Base-by-base conservation (phyloP, 2,329 filamentous ascomycete species). In the Grosmannia penicillata region DNA sequence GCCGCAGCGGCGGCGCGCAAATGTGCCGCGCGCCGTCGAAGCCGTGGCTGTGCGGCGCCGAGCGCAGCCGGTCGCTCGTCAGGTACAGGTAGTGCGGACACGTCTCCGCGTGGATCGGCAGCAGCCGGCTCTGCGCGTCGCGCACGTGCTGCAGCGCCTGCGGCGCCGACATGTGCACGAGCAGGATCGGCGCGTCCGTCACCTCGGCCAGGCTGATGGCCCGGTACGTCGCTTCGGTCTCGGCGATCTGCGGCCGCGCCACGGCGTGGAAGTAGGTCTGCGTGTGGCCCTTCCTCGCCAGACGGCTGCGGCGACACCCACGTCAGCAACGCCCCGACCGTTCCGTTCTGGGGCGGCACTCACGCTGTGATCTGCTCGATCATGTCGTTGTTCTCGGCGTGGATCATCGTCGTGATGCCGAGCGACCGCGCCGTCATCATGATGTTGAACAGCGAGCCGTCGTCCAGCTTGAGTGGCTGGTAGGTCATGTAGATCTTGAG, bases 351-450 rank as follows among this genome's bases (percentile, higher is more conserved):
- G 17, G 8, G 22, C 6, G 21, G 14, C 6, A 33, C 39, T 21
- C 17, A 37, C 46, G 2, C 54, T 52, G 31, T 61, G 45, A 47
- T 43, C 42, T 43, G 41, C 19, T n/a, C 43, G 46, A 50, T n/a
- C 58, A 56, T 32, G 52, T 95, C 87, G 33, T 83, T 63, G 35
- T 78, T 73, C 52, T 84, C 72, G 45, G 68, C 64, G 46, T 81
- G 67, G 43, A 78, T 62, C 35, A 78, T 70, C 17, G 68, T 72
- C 5, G 66, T 61, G 39, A 72, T 68, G 29, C 58, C 52, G 30
- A 65, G 59, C 53, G 52, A 59, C 4, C 56, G 54, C 6, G 65
- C 59, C 10, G 60, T 55, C 43, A 70, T 59, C 38, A 75, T 52
- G 8, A 73, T 62, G 30, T 62, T 58, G 17, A 74, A 56, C 35